Percentiles rank a stretch among this genome's conserved stretches.
phyloP scores from a whole-genome alignment of 2,329 filamentous ascomycete genomes.

The Pseudogymnoascus sp. region DNA sequence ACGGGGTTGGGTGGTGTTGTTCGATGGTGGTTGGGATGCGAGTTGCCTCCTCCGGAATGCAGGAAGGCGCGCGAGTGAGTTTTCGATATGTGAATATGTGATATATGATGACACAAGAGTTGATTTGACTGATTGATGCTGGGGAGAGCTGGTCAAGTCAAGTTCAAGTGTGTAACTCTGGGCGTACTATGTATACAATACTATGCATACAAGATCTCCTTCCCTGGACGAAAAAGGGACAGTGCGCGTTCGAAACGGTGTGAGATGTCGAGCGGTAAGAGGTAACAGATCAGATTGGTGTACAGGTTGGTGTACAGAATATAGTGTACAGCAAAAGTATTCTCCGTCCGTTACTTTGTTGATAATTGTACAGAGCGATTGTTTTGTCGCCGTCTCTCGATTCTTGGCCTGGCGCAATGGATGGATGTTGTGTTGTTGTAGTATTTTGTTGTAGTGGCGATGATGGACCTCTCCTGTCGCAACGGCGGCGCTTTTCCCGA shows the following conservation, averaged over 20 bases:
- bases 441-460: not conserved
- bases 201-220: constrained; percentile 2
- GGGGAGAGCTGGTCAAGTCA: not conserved
- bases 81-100: not conserved
- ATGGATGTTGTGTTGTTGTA: not conserved
- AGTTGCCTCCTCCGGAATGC: constrained; percentile 1
- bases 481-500: not conserved
- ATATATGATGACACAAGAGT: not conserved
- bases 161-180: not conserved
- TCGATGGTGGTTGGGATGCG: constrained; percentile 4
- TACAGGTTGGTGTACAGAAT: not conserved
- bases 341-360: not conserved
- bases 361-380: not conserved
- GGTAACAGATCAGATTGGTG: not conserved
- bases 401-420: not conserved
- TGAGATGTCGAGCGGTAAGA: not conserved
- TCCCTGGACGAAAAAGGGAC: constrained; percentile 6
- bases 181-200: not conserved
- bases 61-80: not conserved
- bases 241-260: not conserved
- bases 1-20: not conserved
- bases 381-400: not conserved
- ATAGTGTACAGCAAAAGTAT: not conserved
- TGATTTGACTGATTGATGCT: not conserved
- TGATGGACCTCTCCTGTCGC: not conserved